Conservation (phyloP, 106 monocot species). For the Acorus gramineus region DNA sequence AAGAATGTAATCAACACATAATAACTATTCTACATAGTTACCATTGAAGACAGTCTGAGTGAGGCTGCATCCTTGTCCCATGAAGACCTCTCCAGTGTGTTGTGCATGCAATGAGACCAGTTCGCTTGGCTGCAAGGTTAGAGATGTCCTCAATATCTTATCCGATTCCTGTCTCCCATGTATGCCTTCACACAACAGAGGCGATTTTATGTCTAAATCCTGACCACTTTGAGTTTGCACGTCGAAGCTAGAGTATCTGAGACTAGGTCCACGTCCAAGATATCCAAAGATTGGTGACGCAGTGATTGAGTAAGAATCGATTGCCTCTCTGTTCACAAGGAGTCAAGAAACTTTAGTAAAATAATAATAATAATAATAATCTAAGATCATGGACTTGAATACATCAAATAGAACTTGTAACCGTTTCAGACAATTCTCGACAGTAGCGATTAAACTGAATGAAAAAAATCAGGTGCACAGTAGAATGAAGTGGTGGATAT, state of each 20-base stretch:
- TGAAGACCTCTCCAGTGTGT: conserved; percentile 30
- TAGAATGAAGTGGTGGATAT: too few species aligned
- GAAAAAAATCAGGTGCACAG: too few species aligned
- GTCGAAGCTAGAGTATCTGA: conserved; percentile 26
- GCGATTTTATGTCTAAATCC: conserved; percentile 28
- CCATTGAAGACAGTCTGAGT: conserved; percentile 90
- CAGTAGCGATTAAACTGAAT: too few species aligned
- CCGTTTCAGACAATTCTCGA: too few species aligned
- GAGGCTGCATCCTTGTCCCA: conserved; percentile 51
- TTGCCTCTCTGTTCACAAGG: conserved; percentile 44
- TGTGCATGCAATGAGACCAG: conserved; percentile 32
- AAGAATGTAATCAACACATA: too few species aligned
- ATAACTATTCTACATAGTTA: conserved; percentile 5
- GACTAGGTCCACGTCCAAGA: conserved; percentile 29
- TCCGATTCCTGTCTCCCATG: conserved; percentile 19
- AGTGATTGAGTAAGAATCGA: conserved; percentile 60
- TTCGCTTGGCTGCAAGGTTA: conserved; percentile 5
- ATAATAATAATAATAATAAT: not conserved
- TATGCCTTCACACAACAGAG: conserved; percentile 30
- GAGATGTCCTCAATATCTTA: conserved; percentile 17
- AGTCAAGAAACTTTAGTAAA: not conserved
- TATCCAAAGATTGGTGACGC: conserved; percentile 76
- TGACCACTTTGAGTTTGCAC: conserved; percentile 28
- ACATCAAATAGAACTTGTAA: not conserved
- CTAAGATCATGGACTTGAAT: not conserved